Conservation (phyloP, 2,329 filamentous ascomycete species). For the Aspergillus quadricinctus region DNA sequence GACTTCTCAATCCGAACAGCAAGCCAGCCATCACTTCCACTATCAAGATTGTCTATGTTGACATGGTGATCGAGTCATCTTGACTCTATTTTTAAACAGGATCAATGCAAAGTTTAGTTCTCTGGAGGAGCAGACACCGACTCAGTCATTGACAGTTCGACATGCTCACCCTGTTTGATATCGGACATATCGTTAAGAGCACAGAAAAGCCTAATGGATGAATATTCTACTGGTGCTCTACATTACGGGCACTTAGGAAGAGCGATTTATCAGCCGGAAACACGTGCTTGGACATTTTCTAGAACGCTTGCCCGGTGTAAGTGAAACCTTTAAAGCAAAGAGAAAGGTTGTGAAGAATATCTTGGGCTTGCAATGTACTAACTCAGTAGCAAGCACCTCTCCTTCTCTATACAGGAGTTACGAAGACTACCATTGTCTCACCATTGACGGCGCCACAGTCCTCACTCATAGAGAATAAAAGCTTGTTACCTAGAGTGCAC, state of each 20-base stretch:
- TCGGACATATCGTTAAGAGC: slow-evolving; percentile 23
- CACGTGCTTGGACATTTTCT: slow-evolving; percentile 47
- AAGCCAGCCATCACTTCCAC: background rate
- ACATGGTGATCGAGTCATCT: background rate
- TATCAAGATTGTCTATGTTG: background rate
- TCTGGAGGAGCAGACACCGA: background rate
- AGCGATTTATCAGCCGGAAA: slow-evolving; percentile 47
- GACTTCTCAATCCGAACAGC: background rate
- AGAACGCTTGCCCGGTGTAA: slow-evolving; percentile 32
- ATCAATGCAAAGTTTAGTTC: background rate
- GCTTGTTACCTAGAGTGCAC: slow-evolving; percentile 23
- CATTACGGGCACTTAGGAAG: slow-evolving; percentile 56
- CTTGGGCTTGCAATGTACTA: slow-evolving; percentile 2
- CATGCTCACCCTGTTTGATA: slow-evolving; percentile 24
- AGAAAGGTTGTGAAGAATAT: background rate
- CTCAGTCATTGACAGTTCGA: slow-evolving; percentile 13
- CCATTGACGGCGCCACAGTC: slow-evolving; percentile 12
- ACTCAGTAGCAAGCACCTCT: slow-evolving; percentile 12
- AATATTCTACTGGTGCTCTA: slow-evolving; percentile 45
- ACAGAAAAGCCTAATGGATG: slow-evolving; percentile 54
- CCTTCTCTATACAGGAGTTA: slow-evolving; percentile 29
- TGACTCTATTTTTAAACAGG: background rate
- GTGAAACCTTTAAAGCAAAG: background rate
- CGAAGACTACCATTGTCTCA: slow-evolving; percentile 23
- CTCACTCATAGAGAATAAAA: slow-evolving; percentile 17